Conservation (phyloP, 805 yeast species). For the Myxozyma vanderwaltii region DNA sequence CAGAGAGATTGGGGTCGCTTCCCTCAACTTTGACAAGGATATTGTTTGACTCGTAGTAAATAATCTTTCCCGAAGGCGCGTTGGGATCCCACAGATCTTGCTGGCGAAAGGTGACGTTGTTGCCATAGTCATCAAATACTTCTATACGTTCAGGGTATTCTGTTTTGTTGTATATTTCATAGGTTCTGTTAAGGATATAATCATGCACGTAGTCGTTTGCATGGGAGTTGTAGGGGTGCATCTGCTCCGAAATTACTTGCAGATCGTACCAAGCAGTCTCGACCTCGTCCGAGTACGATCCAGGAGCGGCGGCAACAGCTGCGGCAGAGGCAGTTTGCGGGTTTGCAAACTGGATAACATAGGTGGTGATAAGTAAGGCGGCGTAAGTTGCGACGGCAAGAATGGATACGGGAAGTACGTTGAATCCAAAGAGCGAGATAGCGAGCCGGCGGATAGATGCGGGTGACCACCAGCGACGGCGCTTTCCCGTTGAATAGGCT, state of each 20-base stretch:
- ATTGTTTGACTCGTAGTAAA: slow-evolving; percentile 83
- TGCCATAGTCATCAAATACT: slow-evolving; percentile 48
- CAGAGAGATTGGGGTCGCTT: slow-evolving; percentile 56
- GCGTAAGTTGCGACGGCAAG: slow-evolving; percentile 33
- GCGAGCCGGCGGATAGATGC: slow-evolving; percentile 20
- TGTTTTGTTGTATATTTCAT: slow-evolving; percentile 40
- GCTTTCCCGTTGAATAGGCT: slow-evolving; percentile 18
- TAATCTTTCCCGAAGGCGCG: slow-evolving; percentile 50
- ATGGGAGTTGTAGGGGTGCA: slow-evolving; percentile 78
- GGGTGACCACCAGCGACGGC: slow-evolving; percentile 31
- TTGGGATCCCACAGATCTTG: slow-evolving; percentile 44
- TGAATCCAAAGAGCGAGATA: slow-evolving; percentile 26
- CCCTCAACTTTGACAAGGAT: slow-evolving; percentile 78
- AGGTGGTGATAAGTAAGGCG: slow-evolving; percentile 32
- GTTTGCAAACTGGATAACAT: slow-evolving; percentile 31
- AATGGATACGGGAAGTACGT: slow-evolving; percentile 31
- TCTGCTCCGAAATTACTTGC: slow-evolving; percentile 63
- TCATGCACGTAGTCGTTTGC: slow-evolving; percentile 78
- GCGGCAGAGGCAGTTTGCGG: slow-evolving; percentile 33
- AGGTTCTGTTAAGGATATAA: slow-evolving; percentile 54
- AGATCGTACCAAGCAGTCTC: slow-evolving; percentile 66
- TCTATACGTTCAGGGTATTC: slow-evolving; percentile 41
- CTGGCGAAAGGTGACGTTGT: slow-evolving; percentile 53
- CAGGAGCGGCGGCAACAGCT: slow-evolving; percentile 31
- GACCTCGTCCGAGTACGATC: slow-evolving; percentile 22